Percentiles rank a stretch among this genome's conserved stretches.
Conservation (phyloP, 1,139 yeast genomes). For the Taphrina deformans region DNA sequence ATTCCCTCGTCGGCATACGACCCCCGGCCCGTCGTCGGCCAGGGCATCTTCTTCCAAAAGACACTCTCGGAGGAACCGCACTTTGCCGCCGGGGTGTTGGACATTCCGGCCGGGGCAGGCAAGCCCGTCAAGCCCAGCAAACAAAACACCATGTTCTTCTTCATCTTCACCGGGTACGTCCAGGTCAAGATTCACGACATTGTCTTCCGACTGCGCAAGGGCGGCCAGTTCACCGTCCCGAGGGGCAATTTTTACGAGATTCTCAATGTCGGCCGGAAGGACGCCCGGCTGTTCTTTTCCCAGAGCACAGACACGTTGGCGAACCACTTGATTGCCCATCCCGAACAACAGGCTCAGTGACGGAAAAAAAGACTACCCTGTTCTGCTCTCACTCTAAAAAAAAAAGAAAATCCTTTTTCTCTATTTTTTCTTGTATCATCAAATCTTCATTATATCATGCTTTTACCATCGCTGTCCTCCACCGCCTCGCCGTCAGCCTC, state of each 20-base stretch:
- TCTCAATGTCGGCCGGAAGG: conserved; percentile 51
- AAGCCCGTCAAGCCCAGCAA: conserved; percentile 66
- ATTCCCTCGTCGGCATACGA: conserved; percentile 26
- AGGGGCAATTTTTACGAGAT: conserved; percentile 47
- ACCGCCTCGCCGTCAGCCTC: neutral
- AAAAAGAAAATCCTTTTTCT: no score
- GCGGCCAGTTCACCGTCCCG: conserved; percentile 82
- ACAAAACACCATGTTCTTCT: conserved; percentile 70
- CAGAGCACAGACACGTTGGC: conserved; percentile 56
- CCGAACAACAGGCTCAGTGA: neutral
- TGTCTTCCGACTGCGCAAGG: conserved; percentile 63
- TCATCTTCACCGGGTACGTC: conserved; percentile 67
- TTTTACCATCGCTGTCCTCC: neutral
- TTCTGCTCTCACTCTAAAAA: no score
- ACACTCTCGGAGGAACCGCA: conserved; percentile 66
- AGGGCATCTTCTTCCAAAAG: conserved; percentile 54
- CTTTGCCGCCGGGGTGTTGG: conserved; percentile 75
- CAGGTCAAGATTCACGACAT: conserved; percentile 66
- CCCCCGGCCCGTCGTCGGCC: conserved; percentile 29
- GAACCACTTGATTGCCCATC: conserved; percentile 37
- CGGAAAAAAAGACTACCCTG: no score
- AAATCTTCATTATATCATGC: neutral
- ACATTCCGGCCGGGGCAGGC: conserved; percentile 57
- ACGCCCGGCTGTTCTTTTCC: conserved; percentile 71
- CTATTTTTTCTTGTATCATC: no score